Percentiles rank a stretch among this genome's conserved stretches.
Conservation (phyloP, 2,329 filamentous ascomycete species). For the Diaporthe sp. region DNA sequence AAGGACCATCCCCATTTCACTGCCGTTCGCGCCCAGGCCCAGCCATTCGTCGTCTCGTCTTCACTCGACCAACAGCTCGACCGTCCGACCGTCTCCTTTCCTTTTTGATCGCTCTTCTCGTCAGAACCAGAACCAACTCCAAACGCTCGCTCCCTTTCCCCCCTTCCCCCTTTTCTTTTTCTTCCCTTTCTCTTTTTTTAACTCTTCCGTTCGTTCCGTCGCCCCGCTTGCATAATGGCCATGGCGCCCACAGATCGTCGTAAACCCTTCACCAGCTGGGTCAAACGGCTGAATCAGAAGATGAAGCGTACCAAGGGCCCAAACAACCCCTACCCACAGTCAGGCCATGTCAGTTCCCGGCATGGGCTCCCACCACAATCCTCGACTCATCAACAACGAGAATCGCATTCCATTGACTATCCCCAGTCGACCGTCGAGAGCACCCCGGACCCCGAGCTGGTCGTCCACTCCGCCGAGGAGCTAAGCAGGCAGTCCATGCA, state of each 20-base stretch:
- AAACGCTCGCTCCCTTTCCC: constrained; percentile 33
- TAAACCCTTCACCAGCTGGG: constrained; percentile 90
- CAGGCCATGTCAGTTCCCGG: constrained; percentile 63
- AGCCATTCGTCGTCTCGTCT: constrained; percentile 1
- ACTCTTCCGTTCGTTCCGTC: background rate
- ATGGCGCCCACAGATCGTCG: constrained; percentile 66
- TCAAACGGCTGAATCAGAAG: constrained; percentile 81
- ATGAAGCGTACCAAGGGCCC: constrained; percentile 74
- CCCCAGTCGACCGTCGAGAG: constrained; percentile 36
- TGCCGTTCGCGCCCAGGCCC: background rate
- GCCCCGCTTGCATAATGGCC: constrained; percentile 31
- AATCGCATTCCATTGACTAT: constrained; percentile 32
- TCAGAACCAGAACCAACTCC: constrained; percentile 35
- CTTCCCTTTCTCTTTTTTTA: background rate
- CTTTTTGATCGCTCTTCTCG: constrained; percentile 12
- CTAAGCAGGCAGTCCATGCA: constrained; percentile 33
- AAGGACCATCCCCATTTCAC: constrained; percentile 14
- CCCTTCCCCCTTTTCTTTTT: constrained; percentile 11
- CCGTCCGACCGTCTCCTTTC: constrained; percentile 15
- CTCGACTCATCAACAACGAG: constrained; percentile 35
- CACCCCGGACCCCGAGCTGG: background rate
- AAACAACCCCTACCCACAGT: constrained; percentile 94
- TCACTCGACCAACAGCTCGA: constrained; percentile 1
- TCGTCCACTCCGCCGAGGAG: constrained; percentile 34
- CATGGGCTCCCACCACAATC: constrained; percentile 38